A percentile compares a stretch with the other conserved stretches of the same genome.
Conservation (phyloP, 176 grass and related monocot species). For the Aegilops bicornis region DNA sequence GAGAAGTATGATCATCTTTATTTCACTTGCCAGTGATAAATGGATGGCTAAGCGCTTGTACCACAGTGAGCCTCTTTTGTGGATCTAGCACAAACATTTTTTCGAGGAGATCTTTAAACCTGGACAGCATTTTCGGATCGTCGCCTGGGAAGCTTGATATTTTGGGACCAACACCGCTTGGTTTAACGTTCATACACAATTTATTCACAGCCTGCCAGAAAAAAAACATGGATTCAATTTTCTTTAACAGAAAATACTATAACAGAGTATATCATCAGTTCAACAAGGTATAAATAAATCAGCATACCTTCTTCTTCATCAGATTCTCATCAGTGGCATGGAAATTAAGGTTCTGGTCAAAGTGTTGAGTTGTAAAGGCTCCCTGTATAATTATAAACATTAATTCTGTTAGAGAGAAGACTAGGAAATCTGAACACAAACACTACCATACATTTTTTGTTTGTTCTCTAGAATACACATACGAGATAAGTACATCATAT, state of each 20-base stretch:
- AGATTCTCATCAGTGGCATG: slow-evolving; percentile 85
- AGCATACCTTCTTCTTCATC: slow-evolving; percentile 72
- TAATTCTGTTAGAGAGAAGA: slow-evolving; percentile 1
- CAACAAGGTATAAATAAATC: neutral
- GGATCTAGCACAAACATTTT: slow-evolving; percentile 98
- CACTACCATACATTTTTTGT: neutral
- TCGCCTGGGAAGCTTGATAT: slow-evolving; percentile 76
- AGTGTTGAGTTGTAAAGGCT: slow-evolving; percentile 75
- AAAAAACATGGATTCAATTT: neutral
- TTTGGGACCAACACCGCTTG: slow-evolving; percentile 61
- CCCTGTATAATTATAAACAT: slow-evolving; percentile 49
- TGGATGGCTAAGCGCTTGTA: slow-evolving; percentile 87
- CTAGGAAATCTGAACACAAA: neutral
- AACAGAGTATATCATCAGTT: slow-evolving; percentile 7
- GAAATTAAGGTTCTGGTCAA: slow-evolving; percentile 96
- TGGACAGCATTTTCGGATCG: slow-evolving; percentile 80
- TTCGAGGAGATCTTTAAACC: slow-evolving; percentile 97
- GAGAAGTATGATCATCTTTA: slow-evolving; percentile 60
- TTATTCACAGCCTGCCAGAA: slow-evolving; percentile 62
- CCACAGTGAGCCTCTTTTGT: slow-evolving; percentile 90
- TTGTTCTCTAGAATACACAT: neutral
- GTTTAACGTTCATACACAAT: slow-evolving; percentile 73
- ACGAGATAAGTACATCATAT: neutral
- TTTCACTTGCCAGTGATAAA: slow-evolving; percentile 99
- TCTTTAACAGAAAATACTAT: neutral